Base-by-base conservation (phyloP, 2,329 filamentous ascomycete genomes). In the Botryotinia globosa region DNA sequence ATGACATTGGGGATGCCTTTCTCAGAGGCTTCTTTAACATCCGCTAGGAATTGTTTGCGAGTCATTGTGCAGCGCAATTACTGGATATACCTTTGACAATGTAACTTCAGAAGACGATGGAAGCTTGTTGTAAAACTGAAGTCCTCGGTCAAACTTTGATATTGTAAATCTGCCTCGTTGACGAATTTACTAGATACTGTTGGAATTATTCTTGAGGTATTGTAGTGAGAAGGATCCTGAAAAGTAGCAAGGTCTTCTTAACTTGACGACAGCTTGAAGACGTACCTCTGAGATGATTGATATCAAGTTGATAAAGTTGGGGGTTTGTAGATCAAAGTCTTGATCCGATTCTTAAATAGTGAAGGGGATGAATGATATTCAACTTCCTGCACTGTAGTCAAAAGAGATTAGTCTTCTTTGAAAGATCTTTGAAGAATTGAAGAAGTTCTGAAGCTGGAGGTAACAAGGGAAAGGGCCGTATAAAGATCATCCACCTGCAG, bases 11-110 rank as follows among this genome's bases (percentile, higher is more conserved):
- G 75, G 64, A 88, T 77, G 83, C 4, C 77, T 77, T 32, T 81
- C 78, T 58, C 79, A 77, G 22, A 78, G 74, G 83, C 78, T 85
- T 82, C 75, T 42, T 78, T 77, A 45, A 86, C 74, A 79, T 94
- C 91, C 68, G 84, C 83, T 65, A 89, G 84, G 80, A 92, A 94
- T 51, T 87, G 86, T 77, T 86, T 87, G 73, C 90, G 86, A 75
- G 89, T 87, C 92, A 94, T 94, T 44, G 45, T 68, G 39, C 29
- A 67, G 63, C 25, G 39, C 16, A 48, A 45, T 25, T 68, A 45
- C 34, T 25, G 62, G 10, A 20, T 56, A 37, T 45, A 6, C 16
- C n/a, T 18, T 58, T n/a, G 61, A 48, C 7, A 25, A 37, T 32
- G 48, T 42, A 18, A 22, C 51, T 22, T 25, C n/a, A 14, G 29